phyloP scores from a whole-genome alignment of 768 basidiomycete species.

The Hygrocybe coccinea region DNA sequence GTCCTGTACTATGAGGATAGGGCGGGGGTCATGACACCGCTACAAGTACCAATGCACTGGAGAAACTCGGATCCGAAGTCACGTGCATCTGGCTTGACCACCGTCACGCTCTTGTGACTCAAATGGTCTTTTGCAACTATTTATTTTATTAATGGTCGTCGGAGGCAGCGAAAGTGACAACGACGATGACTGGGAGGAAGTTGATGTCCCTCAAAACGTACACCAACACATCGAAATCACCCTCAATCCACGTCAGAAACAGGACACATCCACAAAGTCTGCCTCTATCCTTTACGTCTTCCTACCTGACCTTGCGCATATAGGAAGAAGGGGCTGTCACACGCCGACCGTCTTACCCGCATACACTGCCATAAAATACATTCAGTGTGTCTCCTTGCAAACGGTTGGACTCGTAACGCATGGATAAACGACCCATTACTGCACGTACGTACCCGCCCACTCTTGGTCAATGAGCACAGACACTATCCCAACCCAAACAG shows the following conservation, averaged over 20 bases:
- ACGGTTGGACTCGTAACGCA: slow-evolving; percentile 68
- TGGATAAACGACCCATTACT: slow-evolving; percentile 81
- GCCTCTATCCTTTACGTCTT: slow-evolving; percentile 23
- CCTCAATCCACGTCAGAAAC: slow-evolving; percentile 44
- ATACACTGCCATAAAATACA: slow-evolving; percentile 88
- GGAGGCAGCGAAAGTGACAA: slow-evolving; percentile 46
- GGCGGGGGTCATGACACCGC: too few species aligned
- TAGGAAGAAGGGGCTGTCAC: slow-evolving; percentile 48
- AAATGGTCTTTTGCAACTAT: neutral
- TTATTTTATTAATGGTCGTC: neutral
- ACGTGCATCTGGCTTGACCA: too few species aligned
- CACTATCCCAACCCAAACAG: slow-evolving; percentile 36
- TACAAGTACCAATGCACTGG: too few species aligned
- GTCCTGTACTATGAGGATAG: too few species aligned
- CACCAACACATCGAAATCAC: slow-evolving; percentile 66
- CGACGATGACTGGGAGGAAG: slow-evolving; percentile 79
- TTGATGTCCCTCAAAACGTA: slow-evolving; percentile 50
- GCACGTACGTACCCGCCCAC: slow-evolving; percentile 52
- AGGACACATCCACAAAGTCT: slow-evolving; percentile 40
- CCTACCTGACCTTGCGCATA: slow-evolving; percentile 10
- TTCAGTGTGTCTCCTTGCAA: slow-evolving; percentile 72
- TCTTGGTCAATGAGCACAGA: slow-evolving; percentile 5
- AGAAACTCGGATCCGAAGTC: too few species aligned
- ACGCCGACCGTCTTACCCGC: slow-evolving; percentile 67
- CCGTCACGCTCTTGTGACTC: too few species aligned